Evolutionary conservation across 352 stramenopile genomes (phyloP).

Genomic region (Pythium pectinolyticum): DNA sequence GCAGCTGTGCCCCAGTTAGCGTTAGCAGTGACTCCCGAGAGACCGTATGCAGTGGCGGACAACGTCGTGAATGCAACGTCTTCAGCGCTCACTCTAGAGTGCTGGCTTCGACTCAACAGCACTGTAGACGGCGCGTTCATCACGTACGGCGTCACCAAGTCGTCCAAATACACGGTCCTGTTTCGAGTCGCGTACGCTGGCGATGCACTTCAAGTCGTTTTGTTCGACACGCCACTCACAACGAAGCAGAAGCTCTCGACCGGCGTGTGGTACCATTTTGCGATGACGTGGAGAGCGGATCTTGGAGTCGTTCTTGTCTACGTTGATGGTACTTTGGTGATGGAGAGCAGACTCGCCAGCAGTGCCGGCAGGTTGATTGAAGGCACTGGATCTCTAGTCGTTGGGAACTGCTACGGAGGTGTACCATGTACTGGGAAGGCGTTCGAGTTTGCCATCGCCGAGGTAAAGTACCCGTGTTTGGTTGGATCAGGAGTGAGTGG

Average conservation of each 20-base stretch:
- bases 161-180: constrained; percentile 5
- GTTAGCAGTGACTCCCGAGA: constrained; percentile 6
- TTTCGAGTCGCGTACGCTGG: constrained; percentile 23
- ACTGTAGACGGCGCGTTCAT: constrained; percentile 29
- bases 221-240: constrained; percentile 27
- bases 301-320: constrained; percentile 13
- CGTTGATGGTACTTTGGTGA: constrained; percentile 19
- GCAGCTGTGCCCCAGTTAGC: neutral
- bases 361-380: constrained; percentile 15
- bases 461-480: constrained; percentile 29
- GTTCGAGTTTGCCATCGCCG: constrained; percentile 48
- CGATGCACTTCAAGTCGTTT: constrained; percentile 22
- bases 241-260: constrained; percentile 15
- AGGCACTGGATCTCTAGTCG: constrained; percentile 24
- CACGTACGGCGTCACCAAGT: constrained; percentile 26
- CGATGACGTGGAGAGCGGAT: constrained; percentile 18
- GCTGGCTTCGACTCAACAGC: constrained; percentile 24
- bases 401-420: constrained; percentile 44
- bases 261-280: constrained; percentile 29
- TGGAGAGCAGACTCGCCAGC: constrained; percentile 12
- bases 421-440: constrained; percentile 34
- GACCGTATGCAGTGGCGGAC: constrained; percentile 20
- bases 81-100: constrained; percentile 27
- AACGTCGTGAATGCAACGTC: constrained; percentile 22
- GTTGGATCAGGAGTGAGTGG: neutral